These are phyloP conservation scores for Pseudozyma pruni DNA, from an alignment of 1,284 basidiomycete species.

Conservation along the genomic window DNA sequence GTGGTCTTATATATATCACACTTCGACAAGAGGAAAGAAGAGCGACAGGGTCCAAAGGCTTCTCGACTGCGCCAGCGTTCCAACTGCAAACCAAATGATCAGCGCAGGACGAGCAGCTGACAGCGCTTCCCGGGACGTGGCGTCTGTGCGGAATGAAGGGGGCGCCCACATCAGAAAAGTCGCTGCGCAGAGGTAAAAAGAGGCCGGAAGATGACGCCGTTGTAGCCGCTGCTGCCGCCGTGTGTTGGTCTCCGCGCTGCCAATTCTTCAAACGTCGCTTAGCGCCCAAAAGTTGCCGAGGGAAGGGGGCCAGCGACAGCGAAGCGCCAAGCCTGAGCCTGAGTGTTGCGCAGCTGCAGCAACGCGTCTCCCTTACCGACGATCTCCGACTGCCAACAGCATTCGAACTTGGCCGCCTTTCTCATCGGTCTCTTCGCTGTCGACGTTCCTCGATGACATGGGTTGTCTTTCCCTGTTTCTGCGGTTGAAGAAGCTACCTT, in stretches of 20 bases:
- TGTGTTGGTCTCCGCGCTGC: too few species aligned
- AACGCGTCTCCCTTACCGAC: neutral
- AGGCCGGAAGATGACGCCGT: neutral
- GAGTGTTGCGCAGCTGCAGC: conserved; percentile 7
- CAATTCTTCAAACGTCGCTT: conserved; percentile 18
- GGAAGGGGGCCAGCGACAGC: conserved; percentile 20
- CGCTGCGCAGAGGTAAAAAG: conserved; percentile 1
- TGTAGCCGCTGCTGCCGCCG: conserved; percentile 1
- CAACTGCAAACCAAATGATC: neutral
- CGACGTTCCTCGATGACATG: too few species aligned
- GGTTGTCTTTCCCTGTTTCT: too few species aligned
- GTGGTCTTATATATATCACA: neutral
- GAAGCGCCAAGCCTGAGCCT: conserved; percentile 20
- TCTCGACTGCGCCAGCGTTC: neutral
- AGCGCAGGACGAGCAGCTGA: too few species aligned
- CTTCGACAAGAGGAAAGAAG: neutral
- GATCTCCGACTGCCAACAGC: neutral
- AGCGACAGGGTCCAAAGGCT: conserved; percentile 1
- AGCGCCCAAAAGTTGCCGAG: conserved; percentile 7
- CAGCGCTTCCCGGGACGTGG: neutral
- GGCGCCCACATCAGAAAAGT: too few species aligned
- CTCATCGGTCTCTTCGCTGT: too few species aligned
- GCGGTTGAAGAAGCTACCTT: too few species aligned
- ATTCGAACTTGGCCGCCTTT: too few species aligned
- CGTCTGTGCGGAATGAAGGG: conserved; percentile 19